A percentile compares a stretch with the other conserved stretches of the same genome.
These are phyloP conservation scores for Ophiostoma australiae DNA, from an alignment of 2,329 filamentous ascomycete genomes.

Conservation along the genomic window DNA sequence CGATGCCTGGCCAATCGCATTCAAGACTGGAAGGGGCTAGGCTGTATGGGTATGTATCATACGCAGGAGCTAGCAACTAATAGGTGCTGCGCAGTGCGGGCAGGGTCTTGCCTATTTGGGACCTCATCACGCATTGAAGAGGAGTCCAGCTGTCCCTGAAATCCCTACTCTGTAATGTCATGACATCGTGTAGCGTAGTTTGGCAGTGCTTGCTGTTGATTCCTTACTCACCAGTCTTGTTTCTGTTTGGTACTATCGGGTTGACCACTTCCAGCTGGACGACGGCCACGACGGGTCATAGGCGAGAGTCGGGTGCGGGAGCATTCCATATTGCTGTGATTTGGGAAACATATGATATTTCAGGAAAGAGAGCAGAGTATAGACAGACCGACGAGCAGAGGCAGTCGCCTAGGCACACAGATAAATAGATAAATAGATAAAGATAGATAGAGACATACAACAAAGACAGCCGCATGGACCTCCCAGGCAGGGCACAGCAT, in stretches of 20 bases:
- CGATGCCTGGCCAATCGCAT: background rate
- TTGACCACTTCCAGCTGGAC: background rate
- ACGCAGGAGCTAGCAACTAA: background rate
- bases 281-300: background rate
- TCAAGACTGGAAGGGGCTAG: background rate
- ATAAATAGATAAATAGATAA: background rate
- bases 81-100: background rate
- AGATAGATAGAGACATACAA: background rate
- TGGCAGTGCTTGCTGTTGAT: background rate
- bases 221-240: background rate
- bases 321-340: background rate
- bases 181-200: background rate
- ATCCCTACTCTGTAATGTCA: background rate
- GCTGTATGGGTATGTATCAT: background rate
- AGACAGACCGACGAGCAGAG: too few species aligned
- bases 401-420: too few species aligned
- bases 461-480: background rate
- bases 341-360: background rate
- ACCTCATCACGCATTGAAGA: background rate
- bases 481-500: background rate
- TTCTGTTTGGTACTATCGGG: background rate
- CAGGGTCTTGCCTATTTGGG: slow-evolving; percentile 1
- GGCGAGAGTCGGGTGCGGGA: slow-evolving; percentile 11
- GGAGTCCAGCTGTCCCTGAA: background rate
- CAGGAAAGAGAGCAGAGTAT: too few species aligned